Conservation (phyloP, 768 basidiomycete species). For the Boletus vinaceobasis region DNA sequence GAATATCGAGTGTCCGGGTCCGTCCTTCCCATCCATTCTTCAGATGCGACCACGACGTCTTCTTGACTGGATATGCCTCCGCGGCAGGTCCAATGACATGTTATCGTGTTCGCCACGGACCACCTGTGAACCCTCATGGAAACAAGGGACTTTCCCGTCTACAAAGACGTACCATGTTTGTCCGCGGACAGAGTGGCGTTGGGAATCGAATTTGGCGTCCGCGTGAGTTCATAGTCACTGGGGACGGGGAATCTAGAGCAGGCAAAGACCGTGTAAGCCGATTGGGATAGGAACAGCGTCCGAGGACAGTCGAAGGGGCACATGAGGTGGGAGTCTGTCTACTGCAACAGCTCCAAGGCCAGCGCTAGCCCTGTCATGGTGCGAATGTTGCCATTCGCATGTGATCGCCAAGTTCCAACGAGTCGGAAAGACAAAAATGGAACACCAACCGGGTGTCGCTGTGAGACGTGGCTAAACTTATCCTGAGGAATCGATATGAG, state of each 20-base stretch:
- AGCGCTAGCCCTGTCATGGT: not conserved
- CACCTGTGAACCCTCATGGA: not conserved
- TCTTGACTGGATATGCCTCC: not conserved
- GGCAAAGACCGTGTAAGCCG: not conserved
- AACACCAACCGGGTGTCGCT: not conserved
- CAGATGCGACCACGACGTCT: constrained; percentile 1
- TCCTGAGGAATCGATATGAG: not conserved
- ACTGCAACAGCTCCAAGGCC: not conserved
- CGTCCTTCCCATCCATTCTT: not conserved
- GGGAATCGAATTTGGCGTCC: not conserved
- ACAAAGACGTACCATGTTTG: not conserved
- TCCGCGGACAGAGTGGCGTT: constrained; percentile 16
- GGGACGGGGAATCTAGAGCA: not conserved
- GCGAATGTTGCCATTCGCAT: not conserved
- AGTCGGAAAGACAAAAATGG: not conserved
- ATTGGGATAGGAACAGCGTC: not conserved
- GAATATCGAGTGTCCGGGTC: not conserved
- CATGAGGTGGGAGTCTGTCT: not conserved
- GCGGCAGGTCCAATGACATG: constrained; percentile 1
- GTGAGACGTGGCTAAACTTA: not conserved
- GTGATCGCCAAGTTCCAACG: not conserved
- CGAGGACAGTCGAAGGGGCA: not conserved
- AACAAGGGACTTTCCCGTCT: not conserved
- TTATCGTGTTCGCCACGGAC: not conserved
- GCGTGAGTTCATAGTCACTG: not conserved